Evolutionary conservation across 805 yeast species (phyloP), one percentile per base, ranked within the genome.

Genomic region (Ogataea pilisensis): DNA sequence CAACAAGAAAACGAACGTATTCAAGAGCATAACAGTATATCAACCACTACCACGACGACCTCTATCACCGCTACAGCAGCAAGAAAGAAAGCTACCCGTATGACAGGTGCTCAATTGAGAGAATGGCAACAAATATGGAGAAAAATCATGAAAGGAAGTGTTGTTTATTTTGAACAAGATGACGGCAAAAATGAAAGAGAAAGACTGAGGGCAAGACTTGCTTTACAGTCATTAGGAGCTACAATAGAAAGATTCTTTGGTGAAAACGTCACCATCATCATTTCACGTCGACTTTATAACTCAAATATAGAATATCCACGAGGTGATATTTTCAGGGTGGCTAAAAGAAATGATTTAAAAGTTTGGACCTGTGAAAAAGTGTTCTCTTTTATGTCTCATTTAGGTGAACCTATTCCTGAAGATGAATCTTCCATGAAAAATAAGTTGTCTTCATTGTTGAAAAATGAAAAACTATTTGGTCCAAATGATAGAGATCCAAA

Each of bases 351-450:
- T 38, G 78, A 77, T 45, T 75, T 84, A 60, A 87, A 90, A 60
- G 84, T 90, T 19, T 91, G 97, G 96, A 78, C 82, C 30, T 81
- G 77, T 53, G 95, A 87, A 41, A 91, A 90, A 61, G 88, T 90
- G 2, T 75, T 80, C 53, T 67, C 96, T 38, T 90, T 90, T 55
- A 70, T 89, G 60, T 75, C 72, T 45, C 78, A 85, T 59, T 65
- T 85, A 52, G 80, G 78, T 36, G 79, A 54, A 39, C 55, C 62
- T 11, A 44, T 57, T 14, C 58, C 58, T 3, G 58, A 54, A 21
- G 56, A 46, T 34, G 57, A 48, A 31, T 50, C 49, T 2, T 43
- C 45, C 24, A 34, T 47, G 31, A 48, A 51, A n/a, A 51, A 42
- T 13, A 58, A 58, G 31, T 63, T 82, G 35, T 73, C 82, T 3